These are phyloP conservation scores for Fusarium sp. DNA, from an alignment of 2,329 filamentous ascomycete species.

Conservation along the genomic window DNA sequence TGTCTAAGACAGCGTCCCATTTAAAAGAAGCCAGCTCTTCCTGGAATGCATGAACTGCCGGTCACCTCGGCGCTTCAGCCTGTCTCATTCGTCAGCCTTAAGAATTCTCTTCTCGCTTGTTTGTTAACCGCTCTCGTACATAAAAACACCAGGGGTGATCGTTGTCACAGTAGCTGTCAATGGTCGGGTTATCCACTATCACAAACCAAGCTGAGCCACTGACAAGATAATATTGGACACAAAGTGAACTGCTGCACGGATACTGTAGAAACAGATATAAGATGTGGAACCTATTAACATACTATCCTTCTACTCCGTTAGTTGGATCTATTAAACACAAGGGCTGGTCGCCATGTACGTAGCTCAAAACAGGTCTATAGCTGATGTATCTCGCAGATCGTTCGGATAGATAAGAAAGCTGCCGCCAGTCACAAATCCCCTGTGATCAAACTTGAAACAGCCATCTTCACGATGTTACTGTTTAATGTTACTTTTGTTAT, in stretches of 20 bases:
- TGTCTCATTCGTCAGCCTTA: conserved; percentile 37
- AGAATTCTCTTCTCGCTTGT: conserved; percentile 12
- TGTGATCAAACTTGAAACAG: conserved; percentile 15
- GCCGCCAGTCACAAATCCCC: background rate
- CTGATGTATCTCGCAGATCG: background rate
- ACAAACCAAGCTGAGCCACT: conserved; percentile 1
- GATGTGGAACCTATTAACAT: background rate
- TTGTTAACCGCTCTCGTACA: conserved; percentile 12
- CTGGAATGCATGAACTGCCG: conserved; percentile 34
- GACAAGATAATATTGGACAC: background rate
- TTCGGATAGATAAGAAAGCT: background rate
- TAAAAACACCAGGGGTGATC: conserved; percentile 7
- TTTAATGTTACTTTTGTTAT: background rate
- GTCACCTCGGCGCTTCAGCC: conserved; percentile 11
- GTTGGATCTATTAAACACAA: conserved; percentile 6
- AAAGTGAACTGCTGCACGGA: background rate
- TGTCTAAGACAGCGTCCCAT: conserved; percentile 33
- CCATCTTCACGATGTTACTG: conserved; percentile 8
- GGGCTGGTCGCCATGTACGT: background rate
- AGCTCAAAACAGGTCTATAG: conserved; percentile 7
- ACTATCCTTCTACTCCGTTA: background rate
- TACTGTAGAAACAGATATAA: background rate
- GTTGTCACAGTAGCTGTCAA: conserved; percentile 16
- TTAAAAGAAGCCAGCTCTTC: conserved; percentile 19
- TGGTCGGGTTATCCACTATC: conserved; percentile 15